Conservation (phyloP, 2,329 filamentous ascomycete genomes). For the Leptographium radiaticola region DNA sequence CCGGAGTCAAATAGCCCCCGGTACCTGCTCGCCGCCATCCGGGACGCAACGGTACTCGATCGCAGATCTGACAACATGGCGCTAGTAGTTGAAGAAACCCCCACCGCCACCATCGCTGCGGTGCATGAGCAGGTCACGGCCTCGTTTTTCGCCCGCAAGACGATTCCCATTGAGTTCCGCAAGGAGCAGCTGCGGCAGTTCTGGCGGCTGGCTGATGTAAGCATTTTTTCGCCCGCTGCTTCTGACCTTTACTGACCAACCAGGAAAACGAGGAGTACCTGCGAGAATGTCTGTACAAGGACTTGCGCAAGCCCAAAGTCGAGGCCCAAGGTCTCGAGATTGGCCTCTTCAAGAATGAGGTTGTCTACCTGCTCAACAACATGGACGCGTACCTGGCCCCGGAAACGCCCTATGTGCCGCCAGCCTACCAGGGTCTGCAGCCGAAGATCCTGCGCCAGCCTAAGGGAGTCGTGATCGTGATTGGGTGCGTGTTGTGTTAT, state of each 20-base stretch:
- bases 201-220: constrained; percentile 24
- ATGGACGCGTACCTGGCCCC: constrained; percentile 21
- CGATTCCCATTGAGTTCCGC: constrained; percentile 24
- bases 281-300: constrained; percentile 18
- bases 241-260: neutral
- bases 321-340: constrained; percentile 22
- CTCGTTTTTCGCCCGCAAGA: constrained; percentile 12
- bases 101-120: neutral
- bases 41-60: neutral
- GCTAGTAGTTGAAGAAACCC: neutral
- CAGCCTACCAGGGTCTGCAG: constrained; percentile 16
- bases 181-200: constrained; percentile 27
- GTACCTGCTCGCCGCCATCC: neutral
- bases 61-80: neutral
- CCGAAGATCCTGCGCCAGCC: constrained; percentile 21
- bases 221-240: too few relatives aligned
- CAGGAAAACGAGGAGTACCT: constrained; percentile 22
- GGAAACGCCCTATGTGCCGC: constrained; percentile 22
- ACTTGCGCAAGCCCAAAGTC: constrained; percentile 21
- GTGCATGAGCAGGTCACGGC: neutral
- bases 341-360: constrained; percentile 18
- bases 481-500: constrained; percentile 14
- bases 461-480: constrained; percentile 28
- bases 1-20: neutral
- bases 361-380: constrained; percentile 22